Evolutionary conservation across 2,329 filamentous ascomycete species (phyloP).

Genomic region (Nothophoma quercina): DNA sequence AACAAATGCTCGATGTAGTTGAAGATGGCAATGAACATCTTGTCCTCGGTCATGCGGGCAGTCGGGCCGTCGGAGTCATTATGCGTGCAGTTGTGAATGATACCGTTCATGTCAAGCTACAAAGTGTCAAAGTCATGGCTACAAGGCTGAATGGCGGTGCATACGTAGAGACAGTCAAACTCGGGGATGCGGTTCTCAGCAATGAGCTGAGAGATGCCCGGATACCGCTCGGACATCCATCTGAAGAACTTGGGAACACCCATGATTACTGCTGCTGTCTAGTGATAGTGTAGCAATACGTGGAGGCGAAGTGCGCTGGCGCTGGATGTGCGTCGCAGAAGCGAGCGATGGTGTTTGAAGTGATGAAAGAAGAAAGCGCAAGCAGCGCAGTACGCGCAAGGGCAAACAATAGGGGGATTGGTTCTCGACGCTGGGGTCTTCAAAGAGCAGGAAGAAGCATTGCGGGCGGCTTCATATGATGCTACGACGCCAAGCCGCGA

Average conservation of each 20-base stretch:
- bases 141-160: constrained; percentile 29
- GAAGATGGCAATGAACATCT: constrained; percentile 99
- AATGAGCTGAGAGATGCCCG: constrained; percentile 96
- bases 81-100: constrained; percentile 98
- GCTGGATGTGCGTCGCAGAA: constrained; percentile 4
- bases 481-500: constrained; percentile 18
- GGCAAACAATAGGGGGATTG: constrained; percentile 31
- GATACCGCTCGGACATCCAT: constrained; percentile 99
- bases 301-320: constrained; percentile 17
- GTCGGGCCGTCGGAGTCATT: constrained; percentile 92
- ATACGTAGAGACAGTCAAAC: constrained; percentile 93
- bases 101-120: constrained; percentile 95
- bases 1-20: constrained; percentile 99
- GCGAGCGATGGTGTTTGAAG: constrained; percentile 18
- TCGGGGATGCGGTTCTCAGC: constrained; percentile 98
- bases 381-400: constrained; percentile 27
- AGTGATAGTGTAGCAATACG: constrained; percentile 24
- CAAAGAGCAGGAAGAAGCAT: constrained; percentile 39
- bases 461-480: constrained; percentile 27
- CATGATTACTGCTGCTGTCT: constrained; percentile 52
- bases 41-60: constrained; percentile 93
- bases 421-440: constrained; percentile 52
- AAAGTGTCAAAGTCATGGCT: constrained; percentile 22
- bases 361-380: constrained; percentile 30
- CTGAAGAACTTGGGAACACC: constrained; percentile 93